Evolutionary conservation across 768 basidiomycete species (phyloP).

Genomic region (Tricholoma sp.): DNA sequence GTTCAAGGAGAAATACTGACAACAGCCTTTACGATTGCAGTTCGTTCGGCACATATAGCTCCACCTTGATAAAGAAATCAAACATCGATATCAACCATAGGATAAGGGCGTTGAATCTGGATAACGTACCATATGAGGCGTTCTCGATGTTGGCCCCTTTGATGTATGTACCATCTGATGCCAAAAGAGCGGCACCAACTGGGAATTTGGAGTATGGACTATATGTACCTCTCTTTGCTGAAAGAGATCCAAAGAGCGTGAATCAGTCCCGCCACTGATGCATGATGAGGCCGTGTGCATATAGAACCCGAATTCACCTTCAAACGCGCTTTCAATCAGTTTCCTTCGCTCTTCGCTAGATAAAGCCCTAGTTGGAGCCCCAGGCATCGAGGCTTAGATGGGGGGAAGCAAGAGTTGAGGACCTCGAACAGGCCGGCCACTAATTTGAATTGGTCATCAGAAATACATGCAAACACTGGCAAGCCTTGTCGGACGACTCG

Average conservation of each 20-base stretch:
- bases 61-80: slow-evolving; percentile 49
- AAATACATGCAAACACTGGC: no score
- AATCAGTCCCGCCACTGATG: background rate
- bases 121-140: slow-evolving; percentile 71
- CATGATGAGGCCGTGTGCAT: no score
- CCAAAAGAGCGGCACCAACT: slow-evolving; percentile 84
- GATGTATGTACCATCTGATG: slow-evolving; percentile 64
- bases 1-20: slow-evolving; percentile 41
- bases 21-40: slow-evolving; percentile 90
- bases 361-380: slow-evolving; percentile 9
- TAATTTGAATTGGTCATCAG: no score
- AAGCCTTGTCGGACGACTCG: no score
- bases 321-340: background rate
- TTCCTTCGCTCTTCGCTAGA: background rate
- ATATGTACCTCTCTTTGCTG: slow-evolving; percentile 72
- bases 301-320: background rate
- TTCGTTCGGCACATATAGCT: slow-evolving; percentile 91
- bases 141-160: slow-evolving; percentile 94
- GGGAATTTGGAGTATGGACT: slow-evolving; percentile 83
- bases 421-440: no score
- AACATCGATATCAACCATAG: background rate
- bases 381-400: no score
- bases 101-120: no score
- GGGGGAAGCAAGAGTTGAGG: no score
- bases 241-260: background rate